Base-by-base conservation (phyloP, 108 stramenopile genomes). In the Cyclotella atomus region DNA sequence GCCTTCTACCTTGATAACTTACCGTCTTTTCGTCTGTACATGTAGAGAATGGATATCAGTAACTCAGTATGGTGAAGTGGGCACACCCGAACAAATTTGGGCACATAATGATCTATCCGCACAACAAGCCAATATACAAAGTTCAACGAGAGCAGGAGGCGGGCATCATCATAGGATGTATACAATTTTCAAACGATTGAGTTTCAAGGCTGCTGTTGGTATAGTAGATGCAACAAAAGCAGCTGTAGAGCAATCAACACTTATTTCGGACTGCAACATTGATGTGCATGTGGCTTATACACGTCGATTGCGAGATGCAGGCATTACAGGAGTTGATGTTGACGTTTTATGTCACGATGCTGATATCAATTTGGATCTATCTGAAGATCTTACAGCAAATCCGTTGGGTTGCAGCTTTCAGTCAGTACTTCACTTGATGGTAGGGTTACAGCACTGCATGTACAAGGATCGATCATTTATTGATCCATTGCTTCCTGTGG, bases 391-490 rank as follows among this genome's bases (percentile, higher is more conserved):
- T 44, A 21, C 63, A 12, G 29, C 25, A 0, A 20, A n/a, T 15
- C 52, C 62, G n/a, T 25, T 32, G 14, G 69, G 63, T 0, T 79
- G 76, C 43, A 68, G 61, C 23, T 65, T 81, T 28, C 38, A 59
- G 19, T 49, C 68, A 9, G 59, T 76, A 34, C 60, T 75, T 15
- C 79, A 81, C 36, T 44, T 72, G 55, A 41, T 81, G 75, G 35
- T 43, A 6, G 79, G 79, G 0, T 59, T 81, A 5, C 61, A 69
- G 29, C 85, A 84, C 67, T 91, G 86, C 55, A 63, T 89, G 19
- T 72, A 88, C 59, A 94, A 90, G 68, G 87, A 90, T 62, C 65
- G 87, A 27, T 75, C 77, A 4, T 94, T 91, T 77, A 73, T 87
- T 28, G 92, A 94, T 85, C 92, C 92, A 7, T 67, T 94, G 0